Evolutionary conservation across 1,284 basidiomycete genomes (phyloP).

Genomic region (Ustilago esculenta): DNA sequence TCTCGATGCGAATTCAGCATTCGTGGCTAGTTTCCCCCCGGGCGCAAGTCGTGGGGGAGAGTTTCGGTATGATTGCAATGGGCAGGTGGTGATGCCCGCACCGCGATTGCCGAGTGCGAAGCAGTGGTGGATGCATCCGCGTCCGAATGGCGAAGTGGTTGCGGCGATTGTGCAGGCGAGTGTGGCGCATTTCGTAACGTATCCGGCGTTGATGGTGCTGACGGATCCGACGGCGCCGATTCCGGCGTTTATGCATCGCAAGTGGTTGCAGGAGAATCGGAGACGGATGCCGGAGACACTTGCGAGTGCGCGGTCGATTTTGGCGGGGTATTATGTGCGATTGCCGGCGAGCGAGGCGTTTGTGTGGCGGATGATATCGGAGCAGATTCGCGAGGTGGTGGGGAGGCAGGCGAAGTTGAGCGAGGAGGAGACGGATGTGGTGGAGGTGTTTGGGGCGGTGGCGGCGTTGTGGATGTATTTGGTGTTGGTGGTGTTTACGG

Average conservation of each 20-base stretch:
- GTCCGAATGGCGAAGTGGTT: constrained; percentile 39
- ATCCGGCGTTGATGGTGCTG: constrained; percentile 59
- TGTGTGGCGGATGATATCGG: constrained; percentile 50
- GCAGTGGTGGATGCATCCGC: constrained; percentile 55
- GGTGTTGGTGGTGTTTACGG: constrained; percentile 54
- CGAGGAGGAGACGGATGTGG: constrained; percentile 17
- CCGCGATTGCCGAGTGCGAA: constrained; percentile 39
- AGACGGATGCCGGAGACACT: constrained; percentile 42
- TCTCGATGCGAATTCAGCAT: constrained; percentile 22
- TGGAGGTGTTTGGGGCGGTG: constrained; percentile 47
- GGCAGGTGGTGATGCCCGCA: constrained; percentile 25
- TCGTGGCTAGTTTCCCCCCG: constrained; percentile 21
- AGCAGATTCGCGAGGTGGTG: constrained; percentile 35
- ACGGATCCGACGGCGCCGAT: constrained; percentile 59
- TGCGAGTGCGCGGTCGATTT: constrained; percentile 51
- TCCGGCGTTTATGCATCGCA: constrained; percentile 58
- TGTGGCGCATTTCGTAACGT: constrained; percentile 59
- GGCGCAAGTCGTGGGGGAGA: too few relatives aligned
- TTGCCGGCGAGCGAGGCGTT: constrained; percentile 54
- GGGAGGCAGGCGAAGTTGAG: constrained; percentile 8
- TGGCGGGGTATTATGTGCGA: constrained; percentile 57
- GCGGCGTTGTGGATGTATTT: constrained; percentile 59
- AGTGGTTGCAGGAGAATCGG: constrained; percentile 58
- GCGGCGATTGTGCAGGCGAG: constrained; percentile 53
- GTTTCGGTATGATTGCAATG: constrained; percentile 42